Base-by-base conservation (phyloP, 2,329 filamentous ascomycete species). In the Arachnopeziza araneosa region DNA sequence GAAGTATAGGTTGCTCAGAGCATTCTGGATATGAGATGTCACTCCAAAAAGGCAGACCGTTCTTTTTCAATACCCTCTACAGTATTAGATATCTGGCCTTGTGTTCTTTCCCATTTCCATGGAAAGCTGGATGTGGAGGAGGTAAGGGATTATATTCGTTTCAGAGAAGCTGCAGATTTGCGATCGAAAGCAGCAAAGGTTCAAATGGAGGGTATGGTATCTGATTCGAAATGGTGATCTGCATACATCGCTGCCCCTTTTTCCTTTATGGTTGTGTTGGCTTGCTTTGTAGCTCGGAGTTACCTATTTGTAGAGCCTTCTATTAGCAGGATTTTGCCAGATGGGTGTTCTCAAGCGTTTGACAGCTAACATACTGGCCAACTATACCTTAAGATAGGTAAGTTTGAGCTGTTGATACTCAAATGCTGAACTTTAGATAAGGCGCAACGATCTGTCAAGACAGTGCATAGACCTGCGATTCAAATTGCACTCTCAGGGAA, bases 11-110 rank as follows among this genome's bases (percentile, higher is more conserved):
- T 36, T 12, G 22, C 22, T 19, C 50, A 44, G 54, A 56, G 36
- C 22, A 50, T 50, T 50, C 24, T 2, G 54, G 54, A 2, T 44
- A 56, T 17, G 54, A 56, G 21, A 26, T 56, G 44, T 56, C 54
- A 2, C n/a, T 50, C 7, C 44, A 56, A 6, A 56, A 56, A 56
- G 54, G 44, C 2, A 12, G 50, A 24, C 54, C 50, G 21, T 56
- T 56, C 21, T 44, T 56, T 24, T 56, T 56, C 24, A 56, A 56
- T 48, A 26, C 50, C 36, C 44, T 56, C 8, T 56, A 56, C 24
- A 44, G 54, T n/a, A 44, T 36, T 12, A 22, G 44, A 10, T 44
- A 56, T 50, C 22, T 56, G 1, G 21, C 54, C 14, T 36, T 44
- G 1, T 56, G 36, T 36, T 23, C 44, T 9, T 56, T 44, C 10